phyloP scores from a whole-genome alignment of 768 basidiomycete species.

The Strobilomyces echinocephalus region DNA sequence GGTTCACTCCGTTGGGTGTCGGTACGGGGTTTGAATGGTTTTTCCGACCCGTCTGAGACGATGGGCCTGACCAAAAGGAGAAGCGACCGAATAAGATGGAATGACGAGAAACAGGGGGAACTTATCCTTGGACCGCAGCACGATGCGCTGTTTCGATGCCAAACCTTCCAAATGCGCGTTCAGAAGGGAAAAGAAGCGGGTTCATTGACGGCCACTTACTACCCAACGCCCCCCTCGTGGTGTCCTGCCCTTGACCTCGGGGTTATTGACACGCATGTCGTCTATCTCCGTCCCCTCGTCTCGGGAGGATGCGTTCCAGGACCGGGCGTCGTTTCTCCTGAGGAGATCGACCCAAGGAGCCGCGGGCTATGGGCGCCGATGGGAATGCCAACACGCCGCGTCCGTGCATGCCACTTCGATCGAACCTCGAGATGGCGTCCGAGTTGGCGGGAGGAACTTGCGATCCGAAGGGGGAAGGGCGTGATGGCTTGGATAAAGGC shows the following conservation, averaged over 20 bases:
- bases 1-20: constrained; percentile 1
- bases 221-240: constrained; percentile 17
- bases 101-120: constrained; percentile 12
- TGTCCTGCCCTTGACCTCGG: constrained; percentile 22
- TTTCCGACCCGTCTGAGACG: neutral
- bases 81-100: neutral
- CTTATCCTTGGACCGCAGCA: neutral
- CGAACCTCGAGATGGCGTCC: neutral
- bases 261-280: constrained; percentile 7
- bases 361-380: constrained; percentile 1
- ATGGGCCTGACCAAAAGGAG: neutral
- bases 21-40: constrained; percentile 7
- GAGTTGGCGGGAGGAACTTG: constrained; percentile 7
- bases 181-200: constrained; percentile 9
- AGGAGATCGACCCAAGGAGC: constrained; percentile 2
- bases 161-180: constrained; percentile 24
- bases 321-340: neutral
- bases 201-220: constrained; percentile 1
- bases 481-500: constrained; percentile 3
- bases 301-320: constrained; percentile 7
- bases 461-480: neutral
- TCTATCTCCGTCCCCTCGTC: constrained; percentile 9
- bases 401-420: constrained; percentile 1
- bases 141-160: constrained; percentile 23
- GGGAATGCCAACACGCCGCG: constrained; percentile 5